phyloP scores from a whole-genome alignment of 2,329 filamentous ascomycete genomes.

The Whalleya microplaca region DNA sequence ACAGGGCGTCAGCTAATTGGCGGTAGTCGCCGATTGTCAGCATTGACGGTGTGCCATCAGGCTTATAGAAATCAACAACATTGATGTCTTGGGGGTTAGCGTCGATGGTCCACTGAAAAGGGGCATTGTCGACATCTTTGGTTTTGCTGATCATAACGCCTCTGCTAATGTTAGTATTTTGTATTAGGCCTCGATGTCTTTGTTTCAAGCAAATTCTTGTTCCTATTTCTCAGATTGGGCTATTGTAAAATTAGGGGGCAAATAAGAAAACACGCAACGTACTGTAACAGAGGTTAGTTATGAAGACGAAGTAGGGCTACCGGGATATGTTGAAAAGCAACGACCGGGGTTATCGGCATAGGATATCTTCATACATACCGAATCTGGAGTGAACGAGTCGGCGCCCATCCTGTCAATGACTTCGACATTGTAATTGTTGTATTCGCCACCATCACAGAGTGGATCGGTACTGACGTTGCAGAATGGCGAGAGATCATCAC shows the following conservation, averaged over 20 bases:
- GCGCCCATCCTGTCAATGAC: conserved; percentile 58
- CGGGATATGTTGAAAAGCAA: too few species aligned
- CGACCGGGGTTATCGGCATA: too few species aligned
- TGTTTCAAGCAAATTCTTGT: too few species aligned
- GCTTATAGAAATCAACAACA: conserved; percentile 53
- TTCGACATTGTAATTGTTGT: conserved; percentile 56
- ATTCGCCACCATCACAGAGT: conserved; percentile 55
- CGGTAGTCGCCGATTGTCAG: conserved; percentile 57
- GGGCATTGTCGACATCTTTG: conserved; percentile 46
- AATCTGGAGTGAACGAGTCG: conserved; percentile 54
- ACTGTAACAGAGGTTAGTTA: too few species aligned
- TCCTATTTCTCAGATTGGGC: too few species aligned
- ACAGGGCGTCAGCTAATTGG: conserved; percentile 56
- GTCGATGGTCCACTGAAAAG: conserved; percentile 60
- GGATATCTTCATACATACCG: too few species aligned
- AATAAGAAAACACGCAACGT: too few species aligned
- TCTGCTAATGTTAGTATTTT: conserved; percentile 25
- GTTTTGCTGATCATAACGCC: conserved; percentile 60
- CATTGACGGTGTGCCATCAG: conserved; percentile 51
- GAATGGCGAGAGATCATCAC: conserved; percentile 46
- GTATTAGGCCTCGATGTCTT: too few species aligned
- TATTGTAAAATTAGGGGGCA: too few species aligned
- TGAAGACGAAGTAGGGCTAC: too few species aligned
- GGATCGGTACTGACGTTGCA: conserved; percentile 48
- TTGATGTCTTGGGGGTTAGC: conserved; percentile 57